A percentile compares a stretch with the other conserved stretches of the same genome.
These are phyloP conservation scores for Bipolaris cookei DNA, from an alignment of 2,329 filamentous ascomycete genomes.

Conservation along the genomic window DNA sequence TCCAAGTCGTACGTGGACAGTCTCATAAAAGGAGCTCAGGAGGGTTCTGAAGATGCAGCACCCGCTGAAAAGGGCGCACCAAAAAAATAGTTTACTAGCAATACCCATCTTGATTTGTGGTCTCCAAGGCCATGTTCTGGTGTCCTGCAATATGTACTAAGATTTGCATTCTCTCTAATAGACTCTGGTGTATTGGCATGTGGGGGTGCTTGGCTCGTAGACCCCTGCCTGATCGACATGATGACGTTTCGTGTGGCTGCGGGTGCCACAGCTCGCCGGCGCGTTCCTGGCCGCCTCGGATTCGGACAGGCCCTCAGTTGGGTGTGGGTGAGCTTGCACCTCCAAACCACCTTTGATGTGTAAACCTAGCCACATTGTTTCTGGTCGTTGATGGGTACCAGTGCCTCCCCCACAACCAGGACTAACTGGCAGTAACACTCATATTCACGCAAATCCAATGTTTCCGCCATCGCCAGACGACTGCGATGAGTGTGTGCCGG, in stretches of 20 bases:
- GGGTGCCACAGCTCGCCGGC: slow-evolving; percentile 23
- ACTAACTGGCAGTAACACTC: slow-evolving; percentile 30
- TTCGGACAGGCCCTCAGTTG: slow-evolving; percentile 17
- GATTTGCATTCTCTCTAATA: background rate
- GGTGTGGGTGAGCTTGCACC: background rate
- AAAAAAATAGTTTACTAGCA: slow-evolving; percentile 11
- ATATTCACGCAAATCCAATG: slow-evolving; percentile 32
- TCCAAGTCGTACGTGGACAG: slow-evolving; percentile 14
- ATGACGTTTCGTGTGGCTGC: slow-evolving; percentile 31
- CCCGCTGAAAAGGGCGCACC: slow-evolving; percentile 1
- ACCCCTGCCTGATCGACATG: slow-evolving; percentile 26
- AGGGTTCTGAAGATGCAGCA: background rate
- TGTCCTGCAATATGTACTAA: background rate
- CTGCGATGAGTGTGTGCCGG: slow-evolving; percentile 67
- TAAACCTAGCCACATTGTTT: slow-evolving; percentile 19
- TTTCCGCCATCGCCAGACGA: slow-evolving; percentile 50
- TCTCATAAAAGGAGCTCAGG: slow-evolving; percentile 4
- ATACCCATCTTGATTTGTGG: slow-evolving; percentile 5
- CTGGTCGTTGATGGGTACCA: slow-evolving; percentile 35
- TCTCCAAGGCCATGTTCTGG: background rate
- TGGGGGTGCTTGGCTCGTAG: background rate
- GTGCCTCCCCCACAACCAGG: slow-evolving; percentile 19
- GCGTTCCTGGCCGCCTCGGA: slow-evolving; percentile 24
- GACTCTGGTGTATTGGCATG: background rate
- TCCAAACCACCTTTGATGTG: slow-evolving; percentile 6